Evolutionary conservation across 2,329 filamentous ascomycete species (phyloP), one percentile per base, ranked within the genome.

Genomic region (Neonectria coccinea): DNA sequence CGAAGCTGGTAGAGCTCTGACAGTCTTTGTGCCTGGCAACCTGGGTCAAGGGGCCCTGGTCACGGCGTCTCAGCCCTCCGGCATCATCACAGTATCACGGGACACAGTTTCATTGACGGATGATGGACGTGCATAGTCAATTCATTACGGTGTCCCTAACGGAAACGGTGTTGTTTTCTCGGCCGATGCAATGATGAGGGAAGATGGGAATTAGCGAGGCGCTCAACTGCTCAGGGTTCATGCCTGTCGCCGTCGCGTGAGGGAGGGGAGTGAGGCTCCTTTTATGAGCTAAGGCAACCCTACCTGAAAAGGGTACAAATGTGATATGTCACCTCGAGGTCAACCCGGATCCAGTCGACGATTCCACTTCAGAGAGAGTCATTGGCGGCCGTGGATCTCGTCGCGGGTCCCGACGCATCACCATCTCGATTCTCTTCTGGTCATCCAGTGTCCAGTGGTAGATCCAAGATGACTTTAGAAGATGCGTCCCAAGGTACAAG

Each of bases 101-200:
- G 69, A 67, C 65, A 66, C 54, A 33, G 62, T 70, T 70, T 61
- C 59, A 56, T 65, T 64, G 47, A 67, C 53, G 58, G 59, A 67
- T 66, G 29, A 10, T 18, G n/a, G 60, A 56, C 45, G 14, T 63
- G 63, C 62, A 68, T 56, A 52, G 47, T 41, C 27, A 56, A 67
- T 65, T 70, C 69, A 68, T 70, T 67, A 74, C 66, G 66, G 62
- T 63, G 41, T 52, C 56, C 60, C 56, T 33, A 57, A 67, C 61
- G 39, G 67, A 70, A 66, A 72, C 66, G 69, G 72, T 70, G 65
- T 73, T 74, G 72, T 74, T 74, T 72, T 72, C 72, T 74, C 72
- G 61, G 51, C 65, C 65, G 67, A 65, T 66, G 55, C 33, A 31
- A 33, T 61, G 56, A n/a, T 64, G 72, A 74, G 72, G 56, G 66